These are phyloP conservation scores for Silene coronaria DNA, from an alignment of 179 eudicot species.

Conservation along the genomic window DNA sequence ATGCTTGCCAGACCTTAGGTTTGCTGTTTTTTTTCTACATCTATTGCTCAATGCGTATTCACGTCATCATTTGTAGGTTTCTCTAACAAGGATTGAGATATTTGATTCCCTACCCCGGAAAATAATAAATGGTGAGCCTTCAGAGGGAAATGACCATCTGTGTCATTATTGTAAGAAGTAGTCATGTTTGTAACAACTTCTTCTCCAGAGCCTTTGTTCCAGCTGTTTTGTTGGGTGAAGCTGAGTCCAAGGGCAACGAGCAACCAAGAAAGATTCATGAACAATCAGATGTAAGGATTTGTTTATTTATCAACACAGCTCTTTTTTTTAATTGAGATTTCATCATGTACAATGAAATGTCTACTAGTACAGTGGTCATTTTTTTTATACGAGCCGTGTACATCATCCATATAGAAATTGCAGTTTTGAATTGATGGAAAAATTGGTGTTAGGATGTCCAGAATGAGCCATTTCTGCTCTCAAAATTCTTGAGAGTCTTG, in stretches of 20 bases:
- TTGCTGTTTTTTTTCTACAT: slow-evolving; percentile 12
- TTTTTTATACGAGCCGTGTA: not conserved
- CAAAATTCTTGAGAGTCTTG: not conserved
- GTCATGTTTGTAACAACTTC: slow-evolving; percentile 3
- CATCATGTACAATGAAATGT: not conserved
- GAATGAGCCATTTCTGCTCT: not conserved
- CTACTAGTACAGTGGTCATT: not conserved
- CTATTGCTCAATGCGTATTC: not conserved
- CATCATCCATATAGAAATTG: not conserved
- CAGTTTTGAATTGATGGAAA: not conserved
- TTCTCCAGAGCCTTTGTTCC: slow-evolving; percentile 91
- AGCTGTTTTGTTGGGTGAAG: slow-evolving; percentile 89
- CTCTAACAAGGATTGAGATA: slow-evolving; percentile 2
- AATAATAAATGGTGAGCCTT: not conserved
- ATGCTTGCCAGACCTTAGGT: slow-evolving; percentile 96
- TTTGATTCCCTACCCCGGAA: not conserved
- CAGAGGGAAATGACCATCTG: not conserved
- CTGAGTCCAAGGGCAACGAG: slow-evolving; percentile 71
- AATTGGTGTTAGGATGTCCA: not conserved
- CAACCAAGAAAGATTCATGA: slow-evolving; percentile 72
- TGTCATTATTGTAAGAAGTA: not conserved
- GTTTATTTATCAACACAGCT: slow-evolving; percentile 2
- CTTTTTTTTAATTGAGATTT: not conserved
- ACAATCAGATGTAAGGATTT: slow-evolving; percentile 50
- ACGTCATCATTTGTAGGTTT: not conserved